Conservation (phyloP, 805 yeast species). For the Cyberlindnera japonica region DNA sequence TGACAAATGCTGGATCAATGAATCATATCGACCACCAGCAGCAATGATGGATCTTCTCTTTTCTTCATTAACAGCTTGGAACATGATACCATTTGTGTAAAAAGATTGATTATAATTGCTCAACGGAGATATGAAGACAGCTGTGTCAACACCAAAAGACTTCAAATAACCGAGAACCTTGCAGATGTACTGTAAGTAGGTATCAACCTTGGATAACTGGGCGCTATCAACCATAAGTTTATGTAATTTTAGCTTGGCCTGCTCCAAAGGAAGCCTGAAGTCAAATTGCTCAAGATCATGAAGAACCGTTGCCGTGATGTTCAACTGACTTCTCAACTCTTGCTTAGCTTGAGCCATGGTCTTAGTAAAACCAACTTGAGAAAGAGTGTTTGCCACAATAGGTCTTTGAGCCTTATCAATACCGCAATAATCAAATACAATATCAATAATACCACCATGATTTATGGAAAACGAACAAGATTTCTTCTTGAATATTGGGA, state of each 20-base stretch:
- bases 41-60: conserved; percentile 50
- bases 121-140: conserved; percentile 70
- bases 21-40: conserved; percentile 93
- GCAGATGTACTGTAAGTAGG: conserved; percentile 56
- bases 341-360: conserved; percentile 55
- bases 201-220: conserved; percentile 54
- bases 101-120: conserved; percentile 79
- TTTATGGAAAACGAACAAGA: conserved; percentile 63
- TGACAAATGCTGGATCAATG: conserved; percentile 61
- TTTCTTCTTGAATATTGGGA: conserved; percentile 63
- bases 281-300: conserved; percentile 81
- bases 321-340: conserved; percentile 59
- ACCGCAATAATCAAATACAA: conserved; percentile 77
- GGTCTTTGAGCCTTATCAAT: conserved; percentile 70
- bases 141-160: conserved; percentile 55
- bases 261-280: conserved; percentile 65
- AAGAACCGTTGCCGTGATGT: conserved; percentile 75
- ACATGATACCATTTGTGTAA: conserved; percentile 81
- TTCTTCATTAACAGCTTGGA: conserved; percentile 74
- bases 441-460: conserved; percentile 75
- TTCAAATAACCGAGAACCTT: conserved; percentile 53
- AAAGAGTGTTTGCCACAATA: conserved; percentile 65
- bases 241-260: conserved; percentile 57
- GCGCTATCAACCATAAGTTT: conserved; percentile 76
- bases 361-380: conserved; percentile 70